Percentiles rank a stretch among this genome's conserved stretches.
Evolutionary conservation across 2,329 filamentous ascomycete species (phyloP).

Genomic region (Emergomyces orientalis): DNA sequence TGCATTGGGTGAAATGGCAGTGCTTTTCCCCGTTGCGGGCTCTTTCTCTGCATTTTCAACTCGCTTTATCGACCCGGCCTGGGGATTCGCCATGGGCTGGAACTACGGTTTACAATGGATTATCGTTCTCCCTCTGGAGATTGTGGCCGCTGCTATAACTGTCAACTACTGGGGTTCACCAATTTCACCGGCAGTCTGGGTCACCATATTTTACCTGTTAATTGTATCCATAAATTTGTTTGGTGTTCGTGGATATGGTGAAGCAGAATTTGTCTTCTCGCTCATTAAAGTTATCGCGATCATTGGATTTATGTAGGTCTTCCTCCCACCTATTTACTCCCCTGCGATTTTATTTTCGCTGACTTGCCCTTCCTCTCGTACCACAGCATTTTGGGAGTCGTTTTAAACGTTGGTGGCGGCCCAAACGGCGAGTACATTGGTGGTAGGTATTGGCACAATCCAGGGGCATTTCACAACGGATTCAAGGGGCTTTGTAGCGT

Average conservation of each 20-base stretch:
- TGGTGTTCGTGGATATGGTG: conserved; percentile 41
- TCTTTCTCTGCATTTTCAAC: conserved; percentile 39
- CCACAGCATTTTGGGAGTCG: conserved; percentile 53
- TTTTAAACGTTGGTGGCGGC: conserved; percentile 57
- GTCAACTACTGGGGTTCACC: conserved; percentile 50
- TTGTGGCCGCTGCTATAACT: conserved; percentile 53
- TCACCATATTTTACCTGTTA: conserved; percentile 48
- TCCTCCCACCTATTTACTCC: background rate
- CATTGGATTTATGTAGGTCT: conserved; percentile 47
- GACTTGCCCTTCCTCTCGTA: conserved; percentile 47
- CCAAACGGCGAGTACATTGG: conserved; percentile 53
- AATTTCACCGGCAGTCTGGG: conserved; percentile 32
- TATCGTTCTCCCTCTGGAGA: conserved; percentile 64
- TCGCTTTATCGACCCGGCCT: conserved; percentile 39
- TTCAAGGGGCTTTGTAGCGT: conserved; percentile 57
- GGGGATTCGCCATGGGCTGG: conserved; percentile 43
- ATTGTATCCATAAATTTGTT: conserved; percentile 55
- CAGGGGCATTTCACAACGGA: conserved; percentile 48
- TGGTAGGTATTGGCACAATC: conserved; percentile 57
- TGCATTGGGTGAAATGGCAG: conserved; percentile 41
- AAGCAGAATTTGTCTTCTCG: conserved; percentile 46
- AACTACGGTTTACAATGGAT: conserved; percentile 59
- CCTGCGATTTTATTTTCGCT: conserved; percentile 41
- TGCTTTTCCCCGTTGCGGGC: conserved; percentile 42
- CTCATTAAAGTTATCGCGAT: conserved; percentile 44